phyloP scores from a whole-genome alignment of 2,329 filamentous ascomycete species.

The Penicillium sp. region DNA sequence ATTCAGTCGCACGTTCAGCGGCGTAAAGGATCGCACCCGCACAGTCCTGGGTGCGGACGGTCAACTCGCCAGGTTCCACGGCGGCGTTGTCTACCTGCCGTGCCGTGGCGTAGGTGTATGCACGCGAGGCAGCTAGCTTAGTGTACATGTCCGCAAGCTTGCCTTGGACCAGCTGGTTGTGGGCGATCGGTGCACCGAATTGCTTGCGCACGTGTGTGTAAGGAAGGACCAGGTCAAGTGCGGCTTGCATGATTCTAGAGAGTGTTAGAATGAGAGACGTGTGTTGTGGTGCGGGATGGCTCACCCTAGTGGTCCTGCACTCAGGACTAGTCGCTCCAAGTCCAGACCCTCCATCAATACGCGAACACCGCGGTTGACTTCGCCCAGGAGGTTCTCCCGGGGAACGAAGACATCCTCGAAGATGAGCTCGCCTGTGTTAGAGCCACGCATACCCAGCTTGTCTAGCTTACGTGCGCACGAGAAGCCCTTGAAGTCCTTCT shows the following conservation, averaged over 20 bases:
- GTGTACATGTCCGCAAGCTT: constrained; percentile 97
- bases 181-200: constrained; percentile 75
- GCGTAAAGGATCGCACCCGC: constrained; percentile 90
- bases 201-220: constrained; percentile 85
- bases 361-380: constrained; percentile 69
- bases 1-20: constrained; percentile 76
- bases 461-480: constrained; percentile 82
- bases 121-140: constrained; percentile 70
- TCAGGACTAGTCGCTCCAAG: constrained; percentile 83
- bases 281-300: background rate
- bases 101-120: constrained; percentile 82
- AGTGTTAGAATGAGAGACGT: constrained; percentile 7
- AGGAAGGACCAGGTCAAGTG: constrained; percentile 74
- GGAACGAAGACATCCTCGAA: constrained; percentile 90
- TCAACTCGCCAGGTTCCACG: constrained; percentile 18
- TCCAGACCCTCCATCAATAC: constrained; percentile 96
- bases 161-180: constrained; percentile 87
- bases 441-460: constrained; percentile 96
- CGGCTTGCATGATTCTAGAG: constrained; percentile 71
- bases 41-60: constrained; percentile 79
- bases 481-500: constrained; percentile 62
- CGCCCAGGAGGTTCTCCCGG: constrained; percentile 67
- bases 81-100: constrained; percentile 67
- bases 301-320: constrained; percentile 73
- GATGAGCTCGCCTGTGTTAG: constrained; percentile 86